phyloP scores from a whole-genome alignment of 352 stramenopile species.

The Phytopythium delawarense region DNA sequence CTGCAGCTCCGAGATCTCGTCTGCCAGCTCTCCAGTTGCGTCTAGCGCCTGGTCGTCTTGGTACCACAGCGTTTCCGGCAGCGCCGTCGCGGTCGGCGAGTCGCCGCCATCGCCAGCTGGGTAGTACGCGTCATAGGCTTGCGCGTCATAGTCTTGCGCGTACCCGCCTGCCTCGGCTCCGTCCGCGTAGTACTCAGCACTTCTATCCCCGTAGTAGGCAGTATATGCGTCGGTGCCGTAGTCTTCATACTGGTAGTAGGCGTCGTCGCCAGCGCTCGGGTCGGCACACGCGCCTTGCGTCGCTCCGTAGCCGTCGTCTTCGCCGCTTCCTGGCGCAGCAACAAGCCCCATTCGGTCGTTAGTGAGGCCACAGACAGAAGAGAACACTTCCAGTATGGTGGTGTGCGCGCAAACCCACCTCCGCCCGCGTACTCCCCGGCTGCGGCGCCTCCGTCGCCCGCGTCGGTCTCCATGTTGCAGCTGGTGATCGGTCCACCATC shows the following conservation, averaged over 20 bases:
- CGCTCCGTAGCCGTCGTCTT: background rate
- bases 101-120: background rate
- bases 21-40: background rate
- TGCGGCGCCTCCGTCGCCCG: background rate
- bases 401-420: background rate
- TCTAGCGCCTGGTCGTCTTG: background rate
- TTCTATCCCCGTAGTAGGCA: background rate
- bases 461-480: background rate
- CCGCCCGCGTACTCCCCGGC: background rate
- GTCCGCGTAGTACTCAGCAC: background rate
- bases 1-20: constrained; percentile 5
- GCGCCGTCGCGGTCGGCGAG: background rate
- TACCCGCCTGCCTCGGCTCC: constrained; percentile 1
- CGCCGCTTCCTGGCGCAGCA: background rate
- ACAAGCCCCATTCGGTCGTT: background rate
- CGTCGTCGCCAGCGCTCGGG: background rate
- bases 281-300: background rate
- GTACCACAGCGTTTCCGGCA: background rate
- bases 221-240: constrained; percentile 1
- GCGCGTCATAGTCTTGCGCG: constrained; percentile 13
- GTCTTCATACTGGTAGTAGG: constrained; percentile 4
- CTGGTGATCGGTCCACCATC: background rate
- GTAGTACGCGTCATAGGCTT: constrained; percentile 3
- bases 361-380: background rate
- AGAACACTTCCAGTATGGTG: too few species aligned